Base-by-base conservation (phyloP, 78 protist genomes). In the Dictyostelium capitatum region DNA sequence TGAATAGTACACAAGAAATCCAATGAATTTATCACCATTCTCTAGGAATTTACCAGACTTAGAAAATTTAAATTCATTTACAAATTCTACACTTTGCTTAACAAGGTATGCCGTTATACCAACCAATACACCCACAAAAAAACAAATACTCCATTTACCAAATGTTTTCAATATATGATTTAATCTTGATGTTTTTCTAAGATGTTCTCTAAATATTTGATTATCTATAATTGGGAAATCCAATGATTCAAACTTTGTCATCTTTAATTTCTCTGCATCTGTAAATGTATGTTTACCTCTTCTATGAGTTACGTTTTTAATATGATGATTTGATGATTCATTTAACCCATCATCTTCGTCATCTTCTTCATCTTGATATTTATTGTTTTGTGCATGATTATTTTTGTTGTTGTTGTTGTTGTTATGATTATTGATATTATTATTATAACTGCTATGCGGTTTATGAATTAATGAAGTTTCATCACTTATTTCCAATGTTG, bases 171-270 rank as follows among this genome's bases (percentile, higher is more conserved):
- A 83, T 23, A 74, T 73, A 70, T 80, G 92, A 62, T 64, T 82
- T 41, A 73, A 59, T 80, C 48, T 75, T 50, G 81, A 12, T 32
- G 78, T 23, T 48, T 69, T 93, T n/a, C 83, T 89, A 23, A 43
- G 17, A 80, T 82, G 62, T 28, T 83, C 89, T 79, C 89, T 75
- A 54, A 37, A 85, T 6, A 94, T 30, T 74, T 78, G 83, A 79
- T 85, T 94, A 57, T 94, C 96, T 0, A 84, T 79, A n/a, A 87
- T 62, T 15, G 91, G 94, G 23, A 89, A 94, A 78, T 94, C 93
- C 23, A 94, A 59, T 79, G 56, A 69, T 79, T 94, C 91, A 53
- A 62, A 82, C 8, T 81, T 69, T 48, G 93, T 11, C 93, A 87
- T 87, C 48, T 87, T 74, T 46, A 56, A 41, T 65, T 87, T 87